Percentiles rank a stretch among this genome's conserved stretches.
Conservation (phyloP, 495 filamentous ascomycete genomes). For the Cercophora scortea region DNA sequence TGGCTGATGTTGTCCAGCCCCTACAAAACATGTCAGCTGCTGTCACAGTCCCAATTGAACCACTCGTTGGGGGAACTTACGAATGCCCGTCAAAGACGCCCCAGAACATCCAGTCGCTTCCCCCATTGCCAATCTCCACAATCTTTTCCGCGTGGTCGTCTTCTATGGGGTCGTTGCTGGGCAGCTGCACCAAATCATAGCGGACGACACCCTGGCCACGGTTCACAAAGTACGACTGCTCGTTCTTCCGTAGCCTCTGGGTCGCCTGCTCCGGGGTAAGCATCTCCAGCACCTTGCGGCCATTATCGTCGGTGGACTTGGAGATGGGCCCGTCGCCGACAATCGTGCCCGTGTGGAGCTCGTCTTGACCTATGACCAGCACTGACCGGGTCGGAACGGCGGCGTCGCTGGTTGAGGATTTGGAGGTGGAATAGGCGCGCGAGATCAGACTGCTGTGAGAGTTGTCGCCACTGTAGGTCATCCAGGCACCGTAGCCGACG, state of each 20-base stretch:
- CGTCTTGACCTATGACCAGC: conserved; percentile 73
- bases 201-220: conserved; percentile 85
- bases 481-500: conserved; percentile 45
- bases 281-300: conserved; percentile 84
- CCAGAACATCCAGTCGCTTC: conserved; percentile 99
- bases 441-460: conserved; percentile 19
- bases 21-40: conserved; percentile 36
- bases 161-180: conserved; percentile 96
- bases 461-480: conserved; percentile 32
- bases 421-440: conserved; percentile 15
- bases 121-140: conserved; percentile 67
- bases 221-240: conserved; percentile 86
- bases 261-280: conserved; percentile 92
- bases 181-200: conserved; percentile 92
- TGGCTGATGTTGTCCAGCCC: conserved; percentile 97
- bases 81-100: conserved; percentile 96
- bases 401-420: conserved; percentile 5
- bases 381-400: conserved; percentile 38
- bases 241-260: conserved; percentile 75
- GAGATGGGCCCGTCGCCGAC: conserved; percentile 75
- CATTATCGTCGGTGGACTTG: conserved; percentile 74
- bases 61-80: conserved; percentile 38
- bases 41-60: neutral
- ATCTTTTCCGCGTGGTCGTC: conserved; percentile 98
- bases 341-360: conserved; percentile 74